Base-by-base conservation (phyloP, 2,329 filamentous ascomycete species). In the Xylaria sp. region DNA sequence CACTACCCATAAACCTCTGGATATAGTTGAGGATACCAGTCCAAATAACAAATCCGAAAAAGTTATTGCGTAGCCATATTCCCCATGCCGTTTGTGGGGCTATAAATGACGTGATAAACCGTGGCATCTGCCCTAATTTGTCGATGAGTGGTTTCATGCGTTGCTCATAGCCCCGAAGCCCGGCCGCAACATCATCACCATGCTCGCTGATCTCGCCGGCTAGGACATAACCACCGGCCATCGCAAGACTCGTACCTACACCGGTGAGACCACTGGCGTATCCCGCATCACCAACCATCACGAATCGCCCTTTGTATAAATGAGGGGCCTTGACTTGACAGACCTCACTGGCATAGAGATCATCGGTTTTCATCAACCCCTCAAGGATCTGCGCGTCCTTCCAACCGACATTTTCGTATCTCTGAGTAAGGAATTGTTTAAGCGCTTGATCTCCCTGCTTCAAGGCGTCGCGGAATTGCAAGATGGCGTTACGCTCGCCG, bases 71-170 rank as follows among this genome's bases (percentile, higher is more conserved):
- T 27, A 85, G 1, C 81, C 82, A 81, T 21, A 85, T 75, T 0
- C 81, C 83, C 81, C 81, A 83, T 6, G 74, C 75, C 8, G 81
- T 83, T 74, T 84, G 82, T n/a, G 84, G 84, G 8, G 79, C 81
- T 25, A 85, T 42, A 29, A 85, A 65, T 0, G 69, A 69, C 6
- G 75, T 75, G 1, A 84, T 60, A 0, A 79, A 63, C 1, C 79
- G 76, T 40, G 70, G 79, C 10, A 79, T 75, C 60, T 76, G 72
- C 60, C 78, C 77, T 71, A 80, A 55, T 8, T 80, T 76, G 18
- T 76, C 60, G 48, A 81, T 75, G 48, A 81, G 72, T 4, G 81
- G 79, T 47, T 75, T 75, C 75, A 83, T 80, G 18, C 63, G 69
- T 70, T 78, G 72, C 68, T 82, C 79, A 60, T 83, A 83, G 2